These are phyloP conservation scores for Lasiodiplodia gonubiensis DNA, from an alignment of 2,329 filamentous ascomycete species.

Conservation along the genomic window DNA sequence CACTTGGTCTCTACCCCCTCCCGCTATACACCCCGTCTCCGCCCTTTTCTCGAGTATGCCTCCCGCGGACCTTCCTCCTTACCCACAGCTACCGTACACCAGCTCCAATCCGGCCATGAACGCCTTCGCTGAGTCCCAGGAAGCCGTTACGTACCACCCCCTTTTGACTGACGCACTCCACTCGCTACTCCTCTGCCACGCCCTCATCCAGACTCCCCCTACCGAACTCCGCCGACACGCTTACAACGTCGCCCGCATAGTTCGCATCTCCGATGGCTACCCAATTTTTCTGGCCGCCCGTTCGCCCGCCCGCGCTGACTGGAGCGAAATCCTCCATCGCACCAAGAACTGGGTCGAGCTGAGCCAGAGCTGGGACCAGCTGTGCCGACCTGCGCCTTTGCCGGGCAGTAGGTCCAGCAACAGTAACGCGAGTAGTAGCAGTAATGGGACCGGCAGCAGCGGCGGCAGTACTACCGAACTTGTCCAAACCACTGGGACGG, in stretches of 20 bases:
- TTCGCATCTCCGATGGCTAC: constrained; percentile 76
- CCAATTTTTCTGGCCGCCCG: constrained; percentile 78
- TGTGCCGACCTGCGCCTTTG: constrained; percentile 63
- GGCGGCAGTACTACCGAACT: constrained; percentile 21
- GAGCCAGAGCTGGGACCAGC: constrained; percentile 68
- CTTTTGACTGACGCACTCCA: constrained; percentile 80
- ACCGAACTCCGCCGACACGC: constrained; percentile 81
- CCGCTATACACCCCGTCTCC: constrained; percentile 61
- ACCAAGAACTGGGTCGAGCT: constrained; percentile 69
- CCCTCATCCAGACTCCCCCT: constrained; percentile 76
- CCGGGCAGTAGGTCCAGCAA: constrained; percentile 35
- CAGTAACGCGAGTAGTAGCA: constrained; percentile 7
- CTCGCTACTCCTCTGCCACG: constrained; percentile 76
- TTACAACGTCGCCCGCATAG: constrained; percentile 78
- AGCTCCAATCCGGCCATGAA: neutral
- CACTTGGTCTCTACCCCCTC: constrained; percentile 50
- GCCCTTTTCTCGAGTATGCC: constrained; percentile 74
- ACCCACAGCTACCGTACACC: constrained; percentile 56
- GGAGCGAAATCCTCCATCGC: constrained; percentile 75
- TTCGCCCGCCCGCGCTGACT: constrained; percentile 76
- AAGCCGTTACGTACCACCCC: constrained; percentile 80
- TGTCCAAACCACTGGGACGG: neutral
- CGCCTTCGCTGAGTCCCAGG: constrained; percentile 47
- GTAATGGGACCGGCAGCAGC: neutral
- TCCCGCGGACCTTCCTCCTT: constrained; percentile 70